These are phyloP conservation scores for Podospora australis DNA, from an alignment of 495 filamentous ascomycete genomes.

Conservation along the genomic window DNA sequence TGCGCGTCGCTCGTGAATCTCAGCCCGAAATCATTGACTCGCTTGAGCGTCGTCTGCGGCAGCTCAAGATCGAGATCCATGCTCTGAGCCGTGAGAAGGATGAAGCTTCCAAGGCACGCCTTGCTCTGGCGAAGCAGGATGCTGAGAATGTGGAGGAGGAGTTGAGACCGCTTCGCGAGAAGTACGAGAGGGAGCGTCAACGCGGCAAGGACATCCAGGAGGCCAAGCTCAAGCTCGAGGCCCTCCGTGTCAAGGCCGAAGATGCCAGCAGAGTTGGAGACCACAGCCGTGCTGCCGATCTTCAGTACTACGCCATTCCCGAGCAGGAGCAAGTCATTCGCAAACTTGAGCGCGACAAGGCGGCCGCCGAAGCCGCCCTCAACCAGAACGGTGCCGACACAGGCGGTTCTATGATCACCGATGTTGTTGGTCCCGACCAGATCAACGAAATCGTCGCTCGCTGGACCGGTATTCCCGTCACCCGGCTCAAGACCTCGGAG, in stretches of 20 bases:
- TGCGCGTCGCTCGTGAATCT: slow-evolving; percentile 88
- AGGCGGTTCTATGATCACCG: slow-evolving; percentile 69
- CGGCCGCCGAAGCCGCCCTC: slow-evolving; percentile 65
- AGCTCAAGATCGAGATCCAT: slow-evolving; percentile 94
- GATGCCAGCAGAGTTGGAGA: slow-evolving; percentile 85
- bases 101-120: slow-evolving; percentile 76
- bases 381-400: slow-evolving; percentile 52
- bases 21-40: slow-evolving; percentile 93
- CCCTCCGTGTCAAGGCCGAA: slow-evolving; percentile 79
- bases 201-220: slow-evolving; percentile 89
- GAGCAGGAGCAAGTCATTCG: slow-evolving; percentile 77
- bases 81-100: slow-evolving; percentile 91
- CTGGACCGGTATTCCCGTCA: slow-evolving; percentile 97
- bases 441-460: slow-evolving; percentile 97
- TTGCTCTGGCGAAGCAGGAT: slow-evolving; percentile 77
- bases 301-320: slow-evolving; percentile 95
- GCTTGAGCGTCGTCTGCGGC: slow-evolving; percentile 77
- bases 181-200: slow-evolving; percentile 87
- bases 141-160: slow-evolving; percentile 90
- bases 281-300: slow-evolving; percentile 73
- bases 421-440: slow-evolving; percentile 92
- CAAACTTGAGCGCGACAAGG: slow-evolving; percentile 73
- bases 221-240: slow-evolving; percentile 89
- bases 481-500: slow-evolving; percentile 85
- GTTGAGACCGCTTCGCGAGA: slow-evolving; percentile 82